phyloP scores from a whole-genome alignment of 2,329 filamentous ascomycete genomes.

The Macrophomina pseudophaseolina region DNA sequence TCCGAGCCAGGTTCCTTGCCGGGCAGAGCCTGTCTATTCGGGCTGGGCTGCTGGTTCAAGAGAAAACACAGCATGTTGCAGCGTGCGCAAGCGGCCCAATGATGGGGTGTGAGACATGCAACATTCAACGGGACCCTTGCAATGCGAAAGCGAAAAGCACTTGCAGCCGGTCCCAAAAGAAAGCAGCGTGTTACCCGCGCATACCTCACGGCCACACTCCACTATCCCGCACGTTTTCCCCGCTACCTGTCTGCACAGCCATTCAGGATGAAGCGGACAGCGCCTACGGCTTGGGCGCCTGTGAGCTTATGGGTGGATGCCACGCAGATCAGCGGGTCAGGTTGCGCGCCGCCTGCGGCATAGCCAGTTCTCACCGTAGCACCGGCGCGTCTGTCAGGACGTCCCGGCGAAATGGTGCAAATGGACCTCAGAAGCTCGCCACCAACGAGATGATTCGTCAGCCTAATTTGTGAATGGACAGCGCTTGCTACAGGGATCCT shows the following conservation, averaged over 20 bases:
- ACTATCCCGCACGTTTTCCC: not conserved
- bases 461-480: too few relatives aligned
- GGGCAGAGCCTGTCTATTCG: too few relatives aligned
- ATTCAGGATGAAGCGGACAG: not conserved
- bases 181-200: not conserved
- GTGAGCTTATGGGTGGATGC: not conserved
- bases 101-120: not conserved
- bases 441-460: too few relatives aligned
- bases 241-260: not conserved
- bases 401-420: too few relatives aligned
- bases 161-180: not conserved
- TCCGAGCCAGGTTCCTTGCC: too few relatives aligned
- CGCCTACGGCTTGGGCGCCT: conserved; percentile 2
- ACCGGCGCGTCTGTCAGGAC: too few relatives aligned
- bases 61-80: too few relatives aligned
- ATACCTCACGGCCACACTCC: not conserved
- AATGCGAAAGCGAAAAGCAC: conserved; percentile 10
- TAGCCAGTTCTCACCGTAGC: too few relatives aligned
- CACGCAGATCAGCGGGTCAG: not conserved
- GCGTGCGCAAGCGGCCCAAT: too few relatives aligned
- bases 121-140: not conserved
- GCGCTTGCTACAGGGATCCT: too few relatives aligned
- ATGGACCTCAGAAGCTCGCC: too few relatives aligned
- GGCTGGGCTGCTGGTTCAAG: too few relatives aligned
- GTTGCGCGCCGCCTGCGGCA: not conserved